These are phyloP conservation scores for Scedosporium aurantiacum DNA, from an alignment of 2,329 filamentous ascomycete genomes.

Conservation along the genomic window DNA sequence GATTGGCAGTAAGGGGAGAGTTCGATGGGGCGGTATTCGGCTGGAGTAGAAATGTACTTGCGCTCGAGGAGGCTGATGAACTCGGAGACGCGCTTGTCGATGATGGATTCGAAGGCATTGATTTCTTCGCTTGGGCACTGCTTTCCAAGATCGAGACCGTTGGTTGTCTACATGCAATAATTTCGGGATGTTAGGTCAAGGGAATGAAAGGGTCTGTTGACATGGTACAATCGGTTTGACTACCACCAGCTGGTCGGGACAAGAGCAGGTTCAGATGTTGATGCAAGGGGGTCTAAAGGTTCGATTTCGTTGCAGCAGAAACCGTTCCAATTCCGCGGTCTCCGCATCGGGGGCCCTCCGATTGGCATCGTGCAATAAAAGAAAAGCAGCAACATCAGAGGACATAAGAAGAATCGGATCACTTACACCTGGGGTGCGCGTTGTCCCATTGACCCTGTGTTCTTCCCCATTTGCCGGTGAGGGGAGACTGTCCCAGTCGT, in stretches of 20 bases:
- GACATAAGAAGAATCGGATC: not conserved
- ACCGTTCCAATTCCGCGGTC: not conserved
- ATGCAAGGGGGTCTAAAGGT: not conserved
- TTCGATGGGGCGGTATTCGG: constrained; percentile 31
- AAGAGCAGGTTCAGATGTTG: too few species aligned
- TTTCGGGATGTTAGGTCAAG: not conserved
- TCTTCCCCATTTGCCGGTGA: not conserved
- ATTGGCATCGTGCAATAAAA: not conserved
- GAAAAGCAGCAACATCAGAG: not conserved
- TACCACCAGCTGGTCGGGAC: too few species aligned
- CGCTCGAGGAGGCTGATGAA: constrained; percentile 34
- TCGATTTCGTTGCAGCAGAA: not conserved
- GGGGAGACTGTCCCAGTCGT: not conserved
- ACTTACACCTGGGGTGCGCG: not conserved
- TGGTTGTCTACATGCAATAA: too few species aligned
- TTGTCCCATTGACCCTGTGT: not conserved
- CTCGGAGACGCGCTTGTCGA: constrained; percentile 34
- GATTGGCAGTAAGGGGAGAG: constrained; percentile 35
- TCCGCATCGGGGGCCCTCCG: too few species aligned
- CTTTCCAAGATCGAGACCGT: not conserved
- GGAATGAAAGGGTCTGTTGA: not conserved
- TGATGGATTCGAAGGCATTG: constrained; percentile 32
- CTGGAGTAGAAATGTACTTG: constrained; percentile 28
- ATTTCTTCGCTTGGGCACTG: constrained; percentile 27
- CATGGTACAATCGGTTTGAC: too few species aligned